These are phyloP conservation scores for Phoenix dactylifera DNA, from an alignment of 176 grass and related monocot species.

Conservation along the genomic window DNA sequence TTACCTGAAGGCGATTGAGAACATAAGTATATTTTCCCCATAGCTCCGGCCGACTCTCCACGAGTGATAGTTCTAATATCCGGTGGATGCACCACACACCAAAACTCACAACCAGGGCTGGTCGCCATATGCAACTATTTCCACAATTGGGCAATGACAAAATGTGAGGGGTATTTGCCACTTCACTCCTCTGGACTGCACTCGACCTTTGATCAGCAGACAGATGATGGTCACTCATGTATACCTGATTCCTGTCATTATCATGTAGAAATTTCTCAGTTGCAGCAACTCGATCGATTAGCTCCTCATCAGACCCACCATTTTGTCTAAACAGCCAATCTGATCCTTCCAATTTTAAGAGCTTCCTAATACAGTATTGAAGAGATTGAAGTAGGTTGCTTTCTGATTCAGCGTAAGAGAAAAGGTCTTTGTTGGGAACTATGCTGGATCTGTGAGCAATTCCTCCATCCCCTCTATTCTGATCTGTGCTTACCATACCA, in stretches of 20 bases:
- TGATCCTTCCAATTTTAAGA: conserved; percentile 79
- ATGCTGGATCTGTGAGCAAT: conserved; percentile 26
- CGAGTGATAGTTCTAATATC: conserved; percentile 67
- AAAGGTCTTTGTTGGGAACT: conserved; percentile 42
- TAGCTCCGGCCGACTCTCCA: conserved; percentile 94
- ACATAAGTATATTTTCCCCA: conserved; percentile 99
- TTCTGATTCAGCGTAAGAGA: conserved; percentile 64
- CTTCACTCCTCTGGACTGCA: conserved; percentile 19
- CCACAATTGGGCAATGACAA: conserved; percentile 50
- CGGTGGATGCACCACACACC: conserved; percentile 86
- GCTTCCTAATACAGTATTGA: conserved; percentile 52
- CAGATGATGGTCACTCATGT: conserved; percentile 3
- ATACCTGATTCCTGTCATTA: conserved; percentile 23
- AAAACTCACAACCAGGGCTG: conserved; percentile 65
- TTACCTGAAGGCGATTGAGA: conserved; percentile 96
- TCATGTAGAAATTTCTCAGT: conserved; percentile 34
- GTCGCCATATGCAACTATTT: conserved; percentile 74
- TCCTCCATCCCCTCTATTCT: conserved; percentile 31
- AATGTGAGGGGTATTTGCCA: conserved; percentile 24
- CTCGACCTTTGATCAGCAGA: conserved; percentile 1
- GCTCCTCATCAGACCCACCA: conserved; percentile 73
- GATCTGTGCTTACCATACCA: conserved; percentile 38
- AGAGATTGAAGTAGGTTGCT: conserved; percentile 71
- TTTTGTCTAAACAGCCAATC: conserved; percentile 74
- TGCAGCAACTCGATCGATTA: conserved; percentile 66